Percentiles rank a stretch among this genome's conserved stretches.
Evolutionary conservation across 2,329 filamentous ascomycete species (phyloP).

Genomic region (Penicillium sp.): DNA sequence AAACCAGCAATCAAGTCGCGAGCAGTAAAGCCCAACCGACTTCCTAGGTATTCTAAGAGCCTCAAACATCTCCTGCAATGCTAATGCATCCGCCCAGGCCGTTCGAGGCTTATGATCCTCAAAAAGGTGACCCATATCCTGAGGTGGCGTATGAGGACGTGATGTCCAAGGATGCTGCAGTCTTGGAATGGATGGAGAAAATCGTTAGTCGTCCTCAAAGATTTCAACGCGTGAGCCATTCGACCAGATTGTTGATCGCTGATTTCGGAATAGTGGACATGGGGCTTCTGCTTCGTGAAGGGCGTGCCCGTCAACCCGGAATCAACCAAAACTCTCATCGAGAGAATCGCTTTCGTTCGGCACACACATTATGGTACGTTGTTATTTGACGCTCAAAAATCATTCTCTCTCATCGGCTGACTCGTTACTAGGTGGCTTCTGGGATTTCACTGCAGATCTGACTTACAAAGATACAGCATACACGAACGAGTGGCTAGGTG

Average conservation of each 20-base stretch:
- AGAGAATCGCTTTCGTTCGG: slow-evolving; percentile 82
- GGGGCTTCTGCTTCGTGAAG: slow-evolving; percentile 78
- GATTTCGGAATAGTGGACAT: slow-evolving; percentile 55
- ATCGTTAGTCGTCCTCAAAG: slow-evolving; percentile 48
- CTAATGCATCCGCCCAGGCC: background rate
- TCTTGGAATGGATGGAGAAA: slow-evolving; percentile 63
- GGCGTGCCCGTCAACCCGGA: slow-evolving; percentile 68
- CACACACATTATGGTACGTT: slow-evolving; percentile 81
- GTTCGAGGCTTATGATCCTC: slow-evolving; percentile 21
- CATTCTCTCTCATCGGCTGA: background rate
- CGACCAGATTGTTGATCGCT: slow-evolving; percentile 1
- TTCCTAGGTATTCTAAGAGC: background rate
- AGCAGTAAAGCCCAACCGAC: background rate
- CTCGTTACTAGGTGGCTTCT: slow-evolving; percentile 60
- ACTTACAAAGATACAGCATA: slow-evolving; percentile 89
- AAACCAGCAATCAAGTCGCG: slow-evolving; percentile 24
- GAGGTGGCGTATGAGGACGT: slow-evolving; percentile 62
- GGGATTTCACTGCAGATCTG: slow-evolving; percentile 87
- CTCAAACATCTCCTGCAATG: background rate
- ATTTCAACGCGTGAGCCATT: background rate
- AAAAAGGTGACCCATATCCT: slow-evolving; percentile 52
- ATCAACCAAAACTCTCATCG: slow-evolving; percentile 72
- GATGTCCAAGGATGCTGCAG: slow-evolving; percentile 57
- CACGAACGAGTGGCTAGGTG: slow-evolving; percentile 76
- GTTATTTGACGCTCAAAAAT: background rate